phyloP scores from a whole-genome alignment of 495 filamentous ascomycete species.

The Penicillium antarcticum region DNA sequence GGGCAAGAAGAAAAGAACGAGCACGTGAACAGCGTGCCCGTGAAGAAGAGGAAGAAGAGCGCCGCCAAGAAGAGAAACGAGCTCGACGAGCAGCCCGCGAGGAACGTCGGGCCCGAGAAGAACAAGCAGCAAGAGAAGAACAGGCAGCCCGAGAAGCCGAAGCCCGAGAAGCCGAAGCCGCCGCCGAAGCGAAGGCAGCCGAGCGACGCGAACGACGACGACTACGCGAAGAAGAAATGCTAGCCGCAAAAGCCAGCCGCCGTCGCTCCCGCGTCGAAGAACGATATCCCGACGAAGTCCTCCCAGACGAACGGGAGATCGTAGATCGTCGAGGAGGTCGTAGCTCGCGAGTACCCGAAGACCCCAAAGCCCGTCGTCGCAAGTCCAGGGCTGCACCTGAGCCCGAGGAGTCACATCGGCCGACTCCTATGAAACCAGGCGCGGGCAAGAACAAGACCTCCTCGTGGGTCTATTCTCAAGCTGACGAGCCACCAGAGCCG shows the following conservation, averaged over 20 bases:
- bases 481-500: conserved; percentile 55
- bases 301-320: conserved; percentile 16
- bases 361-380: conserved; percentile 30
- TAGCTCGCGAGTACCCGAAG: conserved; percentile 24
- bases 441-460: conserved; percentile 52
- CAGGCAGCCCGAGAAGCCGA: conserved; percentile 33
- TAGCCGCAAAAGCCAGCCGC: conserved; percentile 31
- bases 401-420: conserved; percentile 22
- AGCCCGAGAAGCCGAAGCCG: conserved; percentile 32
- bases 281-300: conserved; percentile 13
- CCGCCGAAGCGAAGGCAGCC: conserved; percentile 36
- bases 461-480: conserved; percentile 57
- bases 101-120: conserved; percentile 45
- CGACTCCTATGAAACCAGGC: conserved; percentile 22
- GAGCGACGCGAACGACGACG: conserved; percentile 41
- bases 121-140: conserved; percentile 45
- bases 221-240: conserved; percentile 36
- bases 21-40: conserved; percentile 32
- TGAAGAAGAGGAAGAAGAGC: conserved; percentile 51
- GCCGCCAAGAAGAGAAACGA: conserved; percentile 43
- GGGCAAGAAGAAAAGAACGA: conserved; percentile 40
- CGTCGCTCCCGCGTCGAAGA: conserved; percentile 35
- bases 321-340: conserved; percentile 16
- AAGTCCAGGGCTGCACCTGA: conserved; percentile 27
- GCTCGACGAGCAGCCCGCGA: conserved; percentile 47